Evolutionary conservation across 805 yeast genomes (phyloP).

Genomic region (Kockiozyma suomiensis): DNA sequence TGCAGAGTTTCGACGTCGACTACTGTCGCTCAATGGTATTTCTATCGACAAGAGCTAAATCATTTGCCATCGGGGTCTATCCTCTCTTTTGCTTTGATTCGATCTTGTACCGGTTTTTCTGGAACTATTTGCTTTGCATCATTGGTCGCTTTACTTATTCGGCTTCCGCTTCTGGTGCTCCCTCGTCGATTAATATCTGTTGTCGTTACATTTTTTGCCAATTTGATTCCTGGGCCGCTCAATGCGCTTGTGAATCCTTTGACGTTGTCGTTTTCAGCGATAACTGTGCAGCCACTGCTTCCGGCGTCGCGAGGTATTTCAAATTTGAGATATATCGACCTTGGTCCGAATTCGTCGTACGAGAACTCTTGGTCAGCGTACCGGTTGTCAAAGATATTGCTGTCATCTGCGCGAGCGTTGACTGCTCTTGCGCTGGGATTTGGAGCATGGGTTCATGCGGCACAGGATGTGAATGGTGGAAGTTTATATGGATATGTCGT

Average conservation of each 20-base stretch:
- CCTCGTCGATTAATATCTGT: conserved; percentile 39
- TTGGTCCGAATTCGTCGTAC: conserved; percentile 27
- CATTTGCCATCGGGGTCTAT: conserved; percentile 32
- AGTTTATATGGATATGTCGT: conserved; percentile 47
- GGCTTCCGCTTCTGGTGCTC: conserved; percentile 44
- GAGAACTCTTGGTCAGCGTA: conserved; percentile 42
- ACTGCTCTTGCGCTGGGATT: conserved; percentile 45
- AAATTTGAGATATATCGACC: conserved; percentile 28
- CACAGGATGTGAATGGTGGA: conserved; percentile 41
- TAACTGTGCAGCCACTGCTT: conserved; percentile 41
- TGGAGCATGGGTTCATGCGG: conserved; percentile 48
- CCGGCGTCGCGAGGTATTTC: conserved; percentile 41
- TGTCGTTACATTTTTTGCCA: conserved; percentile 36
- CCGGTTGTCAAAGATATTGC: conserved; percentile 44
- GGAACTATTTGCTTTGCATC: conserved; percentile 45
- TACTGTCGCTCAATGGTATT: conserved; percentile 47
- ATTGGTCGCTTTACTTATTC: conserved; percentile 39
- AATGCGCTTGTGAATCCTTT: conserved; percentile 43
- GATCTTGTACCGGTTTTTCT: conserved; percentile 41
- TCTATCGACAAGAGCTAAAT: conserved; percentile 38
- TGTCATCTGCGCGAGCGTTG: conserved; percentile 44
- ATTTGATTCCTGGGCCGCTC: conserved; percentile 39
- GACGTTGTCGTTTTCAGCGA: conserved; percentile 45
- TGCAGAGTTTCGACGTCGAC: conserved; percentile 42
- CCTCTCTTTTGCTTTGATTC: conserved; percentile 36